Percentiles rank a stretch among this genome's conserved stretches.
phyloP scores from a whole-genome alignment of 1,284 basidiomycete genomes.

The Irpex sp. region DNA sequence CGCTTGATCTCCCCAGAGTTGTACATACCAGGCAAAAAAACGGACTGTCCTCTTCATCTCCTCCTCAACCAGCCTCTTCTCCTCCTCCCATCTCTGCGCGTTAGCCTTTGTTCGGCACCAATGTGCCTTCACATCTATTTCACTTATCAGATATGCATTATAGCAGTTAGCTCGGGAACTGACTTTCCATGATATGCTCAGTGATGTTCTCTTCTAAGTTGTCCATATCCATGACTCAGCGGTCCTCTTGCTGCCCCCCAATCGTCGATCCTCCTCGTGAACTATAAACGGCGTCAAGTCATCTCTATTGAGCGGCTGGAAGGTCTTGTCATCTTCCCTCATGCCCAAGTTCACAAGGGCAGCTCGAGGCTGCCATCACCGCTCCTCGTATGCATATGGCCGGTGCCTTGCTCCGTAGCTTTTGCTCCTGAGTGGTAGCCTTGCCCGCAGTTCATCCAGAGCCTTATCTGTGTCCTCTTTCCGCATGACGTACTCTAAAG shows the following conservation, averaged over 20 bases:
- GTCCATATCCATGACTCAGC: constrained; percentile 18
- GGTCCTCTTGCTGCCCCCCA: constrained; percentile 10
- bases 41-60: constrained; percentile 3
- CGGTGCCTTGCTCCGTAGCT: not conserved
- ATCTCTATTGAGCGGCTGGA: not conserved
- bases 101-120: constrained; percentile 8
- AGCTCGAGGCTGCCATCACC: not conserved
- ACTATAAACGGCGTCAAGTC: constrained; percentile 10
- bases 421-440: constrained; percentile 1
- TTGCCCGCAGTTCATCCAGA: constrained; percentile 9
- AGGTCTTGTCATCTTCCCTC: not conserved
- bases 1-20: not conserved
- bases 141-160: not conserved
- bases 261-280: not conserved
- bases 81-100: constrained; percentile 1
- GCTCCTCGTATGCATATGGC: constrained; percentile 7
- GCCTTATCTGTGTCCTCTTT: constrained; percentile 6
- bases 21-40: not conserved
- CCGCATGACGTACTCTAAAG: constrained; percentile 3
- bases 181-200: constrained; percentile 11
- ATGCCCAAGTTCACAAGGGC: not conserved
- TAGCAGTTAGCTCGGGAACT: not conserved
- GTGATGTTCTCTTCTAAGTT: not conserved
- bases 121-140: not conserved
- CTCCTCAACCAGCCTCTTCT: not conserved